Evolutionary conservation across 495 filamentous ascomycete species (phyloP), one percentile per base, ranked within the genome.

Genomic region (Talaromyces stipitatus): DNA sequence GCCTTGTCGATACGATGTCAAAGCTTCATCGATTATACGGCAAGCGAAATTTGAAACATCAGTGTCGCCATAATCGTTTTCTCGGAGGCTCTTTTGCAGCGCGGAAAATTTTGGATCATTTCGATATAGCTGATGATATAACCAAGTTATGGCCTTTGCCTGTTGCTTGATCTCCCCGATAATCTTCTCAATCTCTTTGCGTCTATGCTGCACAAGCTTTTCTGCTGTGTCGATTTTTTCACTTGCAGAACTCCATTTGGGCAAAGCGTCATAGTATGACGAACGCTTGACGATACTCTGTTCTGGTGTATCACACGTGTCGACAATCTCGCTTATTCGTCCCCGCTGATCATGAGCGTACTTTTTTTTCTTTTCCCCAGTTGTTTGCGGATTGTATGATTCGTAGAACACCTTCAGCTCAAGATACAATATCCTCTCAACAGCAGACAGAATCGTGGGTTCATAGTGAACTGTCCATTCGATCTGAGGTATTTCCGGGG

Each of bases 231-330:
- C 41, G n/a, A 59, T 33, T 7, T 5, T 24, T 16, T 47, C 41
- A 28, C 20, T 12, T 10, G 41, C 28, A 28, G 32, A 41, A 29
- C 36, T 56, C 43, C 72, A 62, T 7, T 18, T 1, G 20, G 54
- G 54, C 23, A 27, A 28, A 16, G 18, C 38, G 11, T 69, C 61
- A 45, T 72, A 75, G 48, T 69, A 68, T 14, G 74, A 72, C 57
- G 71, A 76, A 11, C 73, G 70, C 56, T 77, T 82, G 18, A 81
- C 56, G 20, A 83, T 59, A 4, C 76, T 74, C 53, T 83, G 76
- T 27, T 72, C 66, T 0, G 69, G 64, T 3, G 69, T 67, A 16
- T 70, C 59, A 46, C 73, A 77, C 16, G 65, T 69, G 11, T 64
- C 65, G 30, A 81, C 63, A 6, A 77, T 69, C 27, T 75, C 69